A percentile compares a stretch with the other conserved stretches of the same genome.
Evolutionary conservation across 495 filamentous ascomycete genomes (phyloP).

Genomic region (Neurospora sp.): DNA sequence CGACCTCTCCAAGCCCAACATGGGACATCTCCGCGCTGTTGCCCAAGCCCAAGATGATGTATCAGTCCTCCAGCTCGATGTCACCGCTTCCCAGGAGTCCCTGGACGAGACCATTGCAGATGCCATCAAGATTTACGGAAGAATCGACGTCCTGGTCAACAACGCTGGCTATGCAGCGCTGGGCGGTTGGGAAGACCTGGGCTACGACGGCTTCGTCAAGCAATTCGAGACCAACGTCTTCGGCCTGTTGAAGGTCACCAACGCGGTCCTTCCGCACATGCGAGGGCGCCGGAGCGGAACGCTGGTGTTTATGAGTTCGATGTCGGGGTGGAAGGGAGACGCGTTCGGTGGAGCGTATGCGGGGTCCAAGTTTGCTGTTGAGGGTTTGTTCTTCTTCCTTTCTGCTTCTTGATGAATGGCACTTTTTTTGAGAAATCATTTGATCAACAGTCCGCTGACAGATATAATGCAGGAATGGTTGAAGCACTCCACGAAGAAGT

Average conservation of each 20-base stretch:
- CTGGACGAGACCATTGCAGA: slow-evolving; percentile 28
- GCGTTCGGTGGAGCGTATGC: slow-evolving; percentile 9
- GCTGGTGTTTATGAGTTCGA: slow-evolving; percentile 23
- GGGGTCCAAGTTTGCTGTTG: slow-evolving; percentile 13
- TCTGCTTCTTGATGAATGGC: too few relatives aligned
- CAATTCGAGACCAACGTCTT: slow-evolving; percentile 42
- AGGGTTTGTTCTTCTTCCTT: slow-evolving; percentile 4
- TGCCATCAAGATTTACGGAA: slow-evolving; percentile 25
- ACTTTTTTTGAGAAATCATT: too few relatives aligned
- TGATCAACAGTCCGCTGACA: too few relatives aligned
- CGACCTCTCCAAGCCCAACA: slow-evolving; percentile 16
- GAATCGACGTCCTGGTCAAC: slow-evolving; percentile 47
- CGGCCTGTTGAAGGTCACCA: slow-evolving; percentile 35
- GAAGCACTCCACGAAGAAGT: slow-evolving; percentile 15
- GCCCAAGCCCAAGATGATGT: neutral
- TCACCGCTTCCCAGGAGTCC: slow-evolving; percentile 28
- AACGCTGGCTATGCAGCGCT: slow-evolving; percentile 42
- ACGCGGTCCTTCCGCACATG: slow-evolving; percentile 35
- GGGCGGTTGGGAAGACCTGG: slow-evolving; percentile 34
- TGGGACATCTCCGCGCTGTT: neutral
- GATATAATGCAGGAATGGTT: slow-evolving; percentile 7
- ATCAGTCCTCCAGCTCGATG: slow-evolving; percentile 34
- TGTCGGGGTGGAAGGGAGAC: slow-evolving; percentile 8
- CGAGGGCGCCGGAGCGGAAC: slow-evolving; percentile 35
- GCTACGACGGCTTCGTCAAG: slow-evolving; percentile 24